Evolutionary conservation across 73 alveolate species (phyloP).

Genomic region (Tetrahymena elliotti): DNA sequence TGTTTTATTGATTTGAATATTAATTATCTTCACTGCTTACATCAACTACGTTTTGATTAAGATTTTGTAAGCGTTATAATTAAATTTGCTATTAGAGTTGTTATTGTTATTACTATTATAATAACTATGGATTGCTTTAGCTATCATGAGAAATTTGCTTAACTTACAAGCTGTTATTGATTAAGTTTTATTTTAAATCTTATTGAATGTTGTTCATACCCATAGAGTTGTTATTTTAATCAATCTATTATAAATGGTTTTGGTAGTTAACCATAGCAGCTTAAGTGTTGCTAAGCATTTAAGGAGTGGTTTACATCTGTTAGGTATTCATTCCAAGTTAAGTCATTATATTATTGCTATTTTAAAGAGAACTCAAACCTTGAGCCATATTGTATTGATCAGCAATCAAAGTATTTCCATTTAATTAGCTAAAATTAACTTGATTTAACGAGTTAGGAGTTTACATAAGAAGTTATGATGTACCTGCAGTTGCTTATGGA

Average conservation of each 20-base stretch:
- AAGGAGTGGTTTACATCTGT: background rate
- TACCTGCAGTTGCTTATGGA: background rate
- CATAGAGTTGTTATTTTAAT: background rate
- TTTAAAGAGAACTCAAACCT: background rate
- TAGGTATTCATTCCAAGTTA: background rate
- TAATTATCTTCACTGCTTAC: background rate
- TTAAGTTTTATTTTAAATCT: background rate
- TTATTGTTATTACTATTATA: background rate
- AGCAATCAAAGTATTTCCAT: background rate
- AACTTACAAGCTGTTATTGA: background rate
- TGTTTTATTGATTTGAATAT: background rate
- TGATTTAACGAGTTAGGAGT: background rate
- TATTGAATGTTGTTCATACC: background rate
- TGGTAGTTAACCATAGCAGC: background rate
- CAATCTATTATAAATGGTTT: background rate
- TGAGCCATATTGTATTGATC: background rate
- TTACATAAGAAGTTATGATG: background rate
- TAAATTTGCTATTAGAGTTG: background rate
- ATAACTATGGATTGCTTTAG: background rate
- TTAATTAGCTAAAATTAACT: background rate
- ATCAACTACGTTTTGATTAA: background rate
- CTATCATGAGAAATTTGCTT: background rate
- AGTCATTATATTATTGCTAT: background rate
- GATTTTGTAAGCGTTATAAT: background rate
- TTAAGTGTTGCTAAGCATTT: background rate